These are phyloP conservation scores for Cryphonectria carpinicola DNA, from an alignment of 2,329 filamentous ascomycete genomes.

Conservation along the genomic window DNA sequence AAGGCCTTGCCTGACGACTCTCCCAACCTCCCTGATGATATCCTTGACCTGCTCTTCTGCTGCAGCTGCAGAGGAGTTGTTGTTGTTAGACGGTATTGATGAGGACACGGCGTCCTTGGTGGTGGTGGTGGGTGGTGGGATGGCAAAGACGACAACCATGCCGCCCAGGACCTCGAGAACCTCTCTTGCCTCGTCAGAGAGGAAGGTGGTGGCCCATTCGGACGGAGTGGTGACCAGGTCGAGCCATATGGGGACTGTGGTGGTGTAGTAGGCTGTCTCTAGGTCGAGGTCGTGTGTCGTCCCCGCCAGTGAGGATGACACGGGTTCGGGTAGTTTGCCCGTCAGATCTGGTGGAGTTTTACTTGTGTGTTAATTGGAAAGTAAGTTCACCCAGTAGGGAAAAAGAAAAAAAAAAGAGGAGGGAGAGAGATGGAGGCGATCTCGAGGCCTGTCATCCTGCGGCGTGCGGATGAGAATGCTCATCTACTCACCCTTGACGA, in stretches of 20 bases:
- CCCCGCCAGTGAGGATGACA: slow-evolving; percentile 55
- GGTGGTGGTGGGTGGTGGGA: slow-evolving; percentile 37
- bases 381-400: too few species aligned
- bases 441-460: too few species aligned
- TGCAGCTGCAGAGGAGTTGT: not conserved
- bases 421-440: not conserved
- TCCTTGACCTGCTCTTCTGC: slow-evolving; percentile 38
- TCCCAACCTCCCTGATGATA: slow-evolving; percentile 57
- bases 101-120: slow-evolving; percentile 16
- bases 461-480: not conserved
- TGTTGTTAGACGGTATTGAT: not conserved
- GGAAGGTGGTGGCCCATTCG: slow-evolving; percentile 63
- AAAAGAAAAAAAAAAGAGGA: too few species aligned
- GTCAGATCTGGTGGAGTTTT: slow-evolving; percentile 53
- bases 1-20: slow-evolving; percentile 59
- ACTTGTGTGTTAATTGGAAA: not conserved
- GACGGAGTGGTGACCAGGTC: slow-evolving; percentile 57
- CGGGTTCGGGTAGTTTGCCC: slow-evolving; percentile 47
- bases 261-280: slow-evolving; percentile 64
- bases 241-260: slow-evolving; percentile 68
- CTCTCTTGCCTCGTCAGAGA: slow-evolving; percentile 63
- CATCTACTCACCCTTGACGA: slow-evolving; percentile 55
- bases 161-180: slow-evolving; percentile 65
- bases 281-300: slow-evolving; percentile 60
- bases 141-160: slow-evolving; percentile 57